A percentile compares a stretch with the other conserved stretches of the same genome.
Conservation (phyloP, 176 grass and related monocot species). For the Oryza coarctata region DNA sequence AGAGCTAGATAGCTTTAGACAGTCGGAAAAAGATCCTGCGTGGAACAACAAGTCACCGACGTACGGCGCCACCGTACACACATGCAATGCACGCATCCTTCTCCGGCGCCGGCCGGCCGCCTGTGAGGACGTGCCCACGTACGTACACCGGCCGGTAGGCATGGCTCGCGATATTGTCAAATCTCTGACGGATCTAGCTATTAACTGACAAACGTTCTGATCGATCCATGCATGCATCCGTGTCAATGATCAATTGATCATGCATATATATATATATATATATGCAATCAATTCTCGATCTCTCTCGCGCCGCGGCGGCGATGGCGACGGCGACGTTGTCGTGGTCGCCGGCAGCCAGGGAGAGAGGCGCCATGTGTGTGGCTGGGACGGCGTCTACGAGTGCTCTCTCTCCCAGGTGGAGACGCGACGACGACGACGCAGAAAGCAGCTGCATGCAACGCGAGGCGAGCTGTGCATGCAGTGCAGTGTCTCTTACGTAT, state of each 20-base stretch:
- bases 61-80: neutral
- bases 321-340: no score
- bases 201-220: no score
- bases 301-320: no score
- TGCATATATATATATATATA: no score
- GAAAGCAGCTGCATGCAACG: neutral
- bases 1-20: neutral
- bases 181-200: neutral
- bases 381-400: neutral
- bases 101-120: neutral
- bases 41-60: neutral
- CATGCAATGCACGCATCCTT: neutral
- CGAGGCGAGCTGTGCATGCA: neutral
- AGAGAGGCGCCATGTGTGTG: neutral
- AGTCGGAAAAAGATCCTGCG: neutral
- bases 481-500: neutral
- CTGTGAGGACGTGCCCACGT: no score
- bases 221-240: no score
- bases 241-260: no score
- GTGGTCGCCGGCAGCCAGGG: no score
- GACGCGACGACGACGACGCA: neutral
- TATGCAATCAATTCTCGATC: no score
- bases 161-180: neutral
- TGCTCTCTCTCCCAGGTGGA: neutral
- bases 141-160: neutral